A percentile compares a stretch with the other conserved stretches of the same genome.
Evolutionary conservation across 164 flowering plant genomes (phyloP).

Genomic region (Nymphaea thermarum): DNA sequence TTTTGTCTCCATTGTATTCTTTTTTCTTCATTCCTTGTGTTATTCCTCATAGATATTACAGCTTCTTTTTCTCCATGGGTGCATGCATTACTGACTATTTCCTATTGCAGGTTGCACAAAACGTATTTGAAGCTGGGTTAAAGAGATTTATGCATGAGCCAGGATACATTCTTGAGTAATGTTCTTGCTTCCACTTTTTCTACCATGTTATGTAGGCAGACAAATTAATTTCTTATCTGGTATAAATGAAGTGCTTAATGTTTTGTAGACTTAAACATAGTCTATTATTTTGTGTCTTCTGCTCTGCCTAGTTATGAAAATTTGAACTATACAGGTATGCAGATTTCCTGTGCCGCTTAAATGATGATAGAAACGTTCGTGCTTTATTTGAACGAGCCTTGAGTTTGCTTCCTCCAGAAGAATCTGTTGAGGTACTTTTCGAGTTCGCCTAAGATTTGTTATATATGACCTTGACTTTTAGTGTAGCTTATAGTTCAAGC

Average conservation of each 20-base stretch:
- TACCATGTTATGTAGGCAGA: not conserved
- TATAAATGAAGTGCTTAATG: not conserved
- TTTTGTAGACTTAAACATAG: too few relatives aligned
- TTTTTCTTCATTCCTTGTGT: too few relatives aligned
- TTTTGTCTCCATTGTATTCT: too few relatives aligned
- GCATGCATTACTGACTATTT: not conserved
- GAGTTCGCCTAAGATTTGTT: not conserved
- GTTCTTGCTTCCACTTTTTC: not conserved
- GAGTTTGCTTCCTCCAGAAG: constrained; percentile 74
- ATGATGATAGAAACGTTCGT: constrained; percentile 89
- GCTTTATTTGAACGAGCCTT: constrained; percentile 94
- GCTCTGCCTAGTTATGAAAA: not conserved
- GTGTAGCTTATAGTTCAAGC: not conserved
- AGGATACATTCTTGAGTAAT: constrained; percentile 89
- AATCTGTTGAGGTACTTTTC: constrained; percentile 67
- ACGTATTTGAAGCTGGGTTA: constrained; percentile 85
- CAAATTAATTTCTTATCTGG: not conserved
- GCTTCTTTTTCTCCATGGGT: not conserved
- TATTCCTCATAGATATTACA: not conserved
- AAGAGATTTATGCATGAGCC: constrained; percentile 94
- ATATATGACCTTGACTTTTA: not conserved
- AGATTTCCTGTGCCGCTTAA: constrained; percentile 83
- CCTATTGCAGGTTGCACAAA: constrained; percentile 69
- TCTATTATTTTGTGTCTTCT: too few relatives aligned
- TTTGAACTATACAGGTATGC: constrained; percentile 48